Percentiles rank a stretch among this genome's conserved stretches.
Conservation (phyloP, 2,329 filamentous ascomycete species). For the Cladosporium phlei region DNA sequence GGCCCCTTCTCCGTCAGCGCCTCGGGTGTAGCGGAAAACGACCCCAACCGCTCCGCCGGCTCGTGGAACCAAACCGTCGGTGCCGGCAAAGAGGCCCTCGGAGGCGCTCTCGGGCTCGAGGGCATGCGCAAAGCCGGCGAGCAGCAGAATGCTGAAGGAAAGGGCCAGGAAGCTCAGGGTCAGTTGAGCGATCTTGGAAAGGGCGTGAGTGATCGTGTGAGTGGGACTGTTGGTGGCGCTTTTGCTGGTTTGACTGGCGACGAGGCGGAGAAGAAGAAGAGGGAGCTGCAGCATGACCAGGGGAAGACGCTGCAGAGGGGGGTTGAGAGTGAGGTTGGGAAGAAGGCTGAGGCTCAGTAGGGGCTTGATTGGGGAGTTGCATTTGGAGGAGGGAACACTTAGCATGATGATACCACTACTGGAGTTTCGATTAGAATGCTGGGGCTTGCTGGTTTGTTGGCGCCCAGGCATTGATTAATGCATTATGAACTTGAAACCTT, state of each 20-base stretch:
- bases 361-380: neutral
- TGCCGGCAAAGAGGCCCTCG: constrained; percentile 74
- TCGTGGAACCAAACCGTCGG: constrained; percentile 88
- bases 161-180: constrained; percentile 75
- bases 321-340: constrained; percentile 74
- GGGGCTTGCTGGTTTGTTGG: too few relatives aligned
- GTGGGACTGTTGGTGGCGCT: constrained; percentile 66
- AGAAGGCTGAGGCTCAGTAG: constrained; percentile 47
- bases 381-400: too few relatives aligned
- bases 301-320: constrained; percentile 82
- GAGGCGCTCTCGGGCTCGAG: constrained; percentile 70
- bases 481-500: neutral
- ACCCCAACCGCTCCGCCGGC: constrained; percentile 66
- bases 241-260: constrained; percentile 71
- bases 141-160: constrained; percentile 73
- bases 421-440: too few relatives aligned
- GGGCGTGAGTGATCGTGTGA: constrained; percentile 50
- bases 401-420: constrained; percentile 8
- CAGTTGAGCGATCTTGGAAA: constrained; percentile 70
- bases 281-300: constrained; percentile 66
- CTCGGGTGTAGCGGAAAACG: constrained; percentile 67
- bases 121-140: constrained; percentile 68
- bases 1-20: constrained; percentile 66
- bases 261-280: constrained; percentile 57
- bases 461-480: too few relatives aligned